Base-by-base conservation (phyloP, 768 basidiomycete genomes). In the Xerocomellus intermedius region DNA sequence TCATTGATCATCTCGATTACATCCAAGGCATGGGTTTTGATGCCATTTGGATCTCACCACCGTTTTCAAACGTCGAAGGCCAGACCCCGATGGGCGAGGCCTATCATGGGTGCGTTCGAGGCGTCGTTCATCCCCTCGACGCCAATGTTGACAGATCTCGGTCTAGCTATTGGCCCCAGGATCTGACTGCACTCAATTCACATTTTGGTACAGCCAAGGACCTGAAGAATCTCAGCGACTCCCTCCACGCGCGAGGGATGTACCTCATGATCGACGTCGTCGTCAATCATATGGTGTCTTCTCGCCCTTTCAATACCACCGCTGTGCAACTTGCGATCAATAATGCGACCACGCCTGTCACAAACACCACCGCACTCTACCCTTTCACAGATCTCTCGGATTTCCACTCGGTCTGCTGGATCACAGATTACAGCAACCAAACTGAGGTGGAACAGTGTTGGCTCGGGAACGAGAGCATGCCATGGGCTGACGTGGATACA, bases 21-120 rank as follows among this genome's bases (percentile, higher is more conserved):
- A 84, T 85, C 51, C 76, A 82, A 59, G 74, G 73, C 56, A 82
- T 85, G 81, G 83, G 83, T 33, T 84, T 84, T 61, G 82, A 83
- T 55, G 82, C 75, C 16, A 52, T 83, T 28, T 84, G 82, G 82
- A 81, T 82, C 48, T 82, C 81, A 2, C 84, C 83, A 1, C 71
- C 82, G 21, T 76, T 78, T 36, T 63, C 73, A 47, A 82, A 82
- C 51, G 66, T 81, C 35, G 78, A 80, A 26, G 77, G 77, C 2
- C 71, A 67, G 45, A 80, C 78, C 1, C 70, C 77, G 0, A 75
- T 79, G 58, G 82, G 83, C 28, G 75, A 82, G 51, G 80, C 83
- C 3, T 85, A 81, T 66, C 84, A 83, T 48, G 82, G 83, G 77
- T 77, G 46, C 21, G 72, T 61, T 43, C 2, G 8, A 14, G 0